A percentile compares a stretch with the other conserved stretches of the same genome.
Conservation (phyloP, 2,329 filamentous ascomycete species). For the Stemphylium beticola region DNA sequence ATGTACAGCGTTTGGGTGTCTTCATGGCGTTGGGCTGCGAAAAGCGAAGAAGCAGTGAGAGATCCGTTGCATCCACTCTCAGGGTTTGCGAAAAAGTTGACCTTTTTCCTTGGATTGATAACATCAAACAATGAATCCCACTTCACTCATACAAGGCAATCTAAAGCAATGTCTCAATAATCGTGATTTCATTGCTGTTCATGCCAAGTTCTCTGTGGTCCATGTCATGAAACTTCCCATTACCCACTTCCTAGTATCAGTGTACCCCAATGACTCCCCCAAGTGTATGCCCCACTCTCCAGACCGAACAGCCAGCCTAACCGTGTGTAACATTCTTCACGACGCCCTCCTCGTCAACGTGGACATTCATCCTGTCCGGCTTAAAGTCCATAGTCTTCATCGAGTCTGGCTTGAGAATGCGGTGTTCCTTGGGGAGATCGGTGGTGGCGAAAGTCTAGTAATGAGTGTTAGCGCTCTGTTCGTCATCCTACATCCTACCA, state of each 20-base stretch:
- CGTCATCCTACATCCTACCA: too few relatives aligned
- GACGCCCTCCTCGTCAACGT: slow-evolving; percentile 56
- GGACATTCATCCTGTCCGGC: slow-evolving; percentile 57
- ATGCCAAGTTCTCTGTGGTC: not conserved
- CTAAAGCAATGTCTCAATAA: not conserved
- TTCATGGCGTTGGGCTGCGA: too few relatives aligned
- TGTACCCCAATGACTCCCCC: too few relatives aligned
- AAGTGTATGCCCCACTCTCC: too few relatives aligned
- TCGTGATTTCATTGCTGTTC: not conserved
- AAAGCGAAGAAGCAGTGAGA: too few relatives aligned
- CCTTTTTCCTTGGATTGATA: too few relatives aligned
- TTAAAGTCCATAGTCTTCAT: slow-evolving; percentile 57
- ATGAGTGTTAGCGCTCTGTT: not conserved
- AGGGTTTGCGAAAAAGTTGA: too few relatives aligned
- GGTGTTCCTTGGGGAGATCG: slow-evolving; percentile 56
- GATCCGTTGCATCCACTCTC: too few relatives aligned
- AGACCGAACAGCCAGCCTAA: slow-evolving; percentile 25
- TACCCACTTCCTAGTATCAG: too few relatives aligned
- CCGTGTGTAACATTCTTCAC: slow-evolving; percentile 57
- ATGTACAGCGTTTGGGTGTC: too few relatives aligned
- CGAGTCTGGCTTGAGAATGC: slow-evolving; percentile 54
- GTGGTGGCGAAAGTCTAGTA: slow-evolving; percentile 57
- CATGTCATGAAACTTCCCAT: not conserved
- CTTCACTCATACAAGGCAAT: too few relatives aligned
- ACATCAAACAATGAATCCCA: too few relatives aligned